phyloP scores from a whole-genome alignment of 139 green algal genomes.

The Closterium sp. region DNA sequence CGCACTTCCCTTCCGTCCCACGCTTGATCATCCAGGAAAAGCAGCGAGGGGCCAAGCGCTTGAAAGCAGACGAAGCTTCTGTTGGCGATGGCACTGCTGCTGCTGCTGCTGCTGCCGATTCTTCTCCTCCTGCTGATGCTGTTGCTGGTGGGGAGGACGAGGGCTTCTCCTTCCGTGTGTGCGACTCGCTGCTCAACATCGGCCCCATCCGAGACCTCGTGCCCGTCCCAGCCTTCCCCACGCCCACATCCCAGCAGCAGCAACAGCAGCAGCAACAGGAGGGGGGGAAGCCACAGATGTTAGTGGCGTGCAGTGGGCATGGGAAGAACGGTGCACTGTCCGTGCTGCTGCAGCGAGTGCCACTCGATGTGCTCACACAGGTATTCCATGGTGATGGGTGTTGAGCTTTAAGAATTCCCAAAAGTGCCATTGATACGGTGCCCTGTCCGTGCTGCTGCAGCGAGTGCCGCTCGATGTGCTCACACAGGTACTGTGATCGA shows the following conservation, averaged over 20 bases:
- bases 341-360: conserved; percentile 67
- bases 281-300: no score
- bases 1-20: no score
- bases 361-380: conserved; percentile 74
- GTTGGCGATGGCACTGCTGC: background rate
- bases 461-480: conserved; percentile 74
- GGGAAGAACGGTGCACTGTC: conserved; percentile 72
- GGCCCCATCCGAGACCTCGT: conserved; percentile 63
- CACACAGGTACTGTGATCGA: conserved; percentile 72
- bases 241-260: background rate
- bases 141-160: conserved; percentile 4
- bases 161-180: conserved; percentile 53
- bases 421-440: no score
- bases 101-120: background rate
- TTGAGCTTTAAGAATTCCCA: no score
- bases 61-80: background rate
- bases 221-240: background rate
- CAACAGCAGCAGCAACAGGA: conserved; percentile 17
- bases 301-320: conserved; percentile 60
- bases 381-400: conserved; percentile 59
- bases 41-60: background rate
- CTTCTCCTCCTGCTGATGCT: background rate
- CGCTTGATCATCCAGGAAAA: background rate
- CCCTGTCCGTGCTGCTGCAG: conserved; percentile 69
- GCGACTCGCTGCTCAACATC: conserved; percentile 67